Base-by-base conservation (phyloP, 495 filamentous ascomycete species). In the Penicillium simplicissimum region DNA sequence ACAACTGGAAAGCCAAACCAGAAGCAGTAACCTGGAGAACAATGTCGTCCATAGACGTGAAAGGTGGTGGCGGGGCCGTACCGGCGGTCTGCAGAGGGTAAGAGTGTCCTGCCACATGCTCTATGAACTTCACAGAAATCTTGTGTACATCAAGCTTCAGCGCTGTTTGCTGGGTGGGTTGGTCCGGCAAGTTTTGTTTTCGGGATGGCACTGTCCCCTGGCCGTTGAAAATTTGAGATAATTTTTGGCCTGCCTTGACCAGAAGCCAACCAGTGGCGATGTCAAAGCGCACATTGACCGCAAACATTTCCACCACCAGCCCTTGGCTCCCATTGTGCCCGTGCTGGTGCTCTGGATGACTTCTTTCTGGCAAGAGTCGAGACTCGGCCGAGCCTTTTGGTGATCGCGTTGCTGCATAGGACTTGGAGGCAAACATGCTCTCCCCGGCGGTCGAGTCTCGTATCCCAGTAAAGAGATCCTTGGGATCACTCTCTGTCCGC, bases 201-300 rank as follows among this genome's bases (percentile, higher is more conserved):
- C 25, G 68, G 25, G 62, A 21, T 33, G 55, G 49, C 3, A 58
- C 65, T 15, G 51, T 63, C 17, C 62, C 57, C 64, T 64, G 33
- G 25, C 42, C 61, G 34, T 57, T 67, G 37, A 84, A 64, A 8
- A 81, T 77, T 10, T 77, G 72, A 14, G 84, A 68, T 3, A 89
- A 66, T 23, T 77, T 80, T 33, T 84, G 80, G 9, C 87, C 73
- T 45, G 89, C 77, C 70, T 86, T 89, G 37, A 77, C 75, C 11
- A 91, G 64, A 49, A 93, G 76, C 70, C 88, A 88, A 1, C 85
- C 89, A 7, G 85, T 84, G 4, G 88, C 82, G 21, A 90, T 84
- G 71, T 93, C 90, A 61, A 90, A 86, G 51, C 84, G 84, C 3
- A 86, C 57, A 17, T 82, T 74, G 31, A 84, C 64, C 1, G 84